Evolutionary conservation across 1,284 basidiomycete genomes (phyloP), one percentile per base, ranked within the genome.

Genomic region (Pholiota adiposa): DNA sequence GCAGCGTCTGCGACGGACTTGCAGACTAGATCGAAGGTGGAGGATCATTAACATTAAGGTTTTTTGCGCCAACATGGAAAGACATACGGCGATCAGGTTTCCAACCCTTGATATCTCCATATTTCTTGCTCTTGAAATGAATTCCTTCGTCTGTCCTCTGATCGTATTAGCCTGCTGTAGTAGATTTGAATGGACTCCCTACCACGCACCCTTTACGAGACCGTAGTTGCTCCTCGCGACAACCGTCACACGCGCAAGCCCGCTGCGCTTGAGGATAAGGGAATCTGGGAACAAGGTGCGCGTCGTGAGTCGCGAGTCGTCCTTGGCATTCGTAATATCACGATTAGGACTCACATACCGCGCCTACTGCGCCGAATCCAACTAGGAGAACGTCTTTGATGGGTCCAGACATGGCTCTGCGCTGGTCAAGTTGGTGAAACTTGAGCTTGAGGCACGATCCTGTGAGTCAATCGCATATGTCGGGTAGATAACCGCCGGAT

Each of bases 181-280:
- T n/a, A 9, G 31, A 40, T 16, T 19, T 18, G 31, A 19, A 7
- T n/a, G 27, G 19, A 36, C 11, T 29, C 18, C 19, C 6, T 4
- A 29, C 6, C 29, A 36, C 53, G 50, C 53, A 85, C 86, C 75
- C 11, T 79, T 78, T 21, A 89, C 82, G 2, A 81, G 75, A 23
- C 83, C 79, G 68, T 86, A 90, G 67, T 93, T 93, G 55, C 89
- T 86, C 53, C 92, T 75, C 0, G 91, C 91, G 4, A 93, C 87
- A 11, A 81, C 87, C 0, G 90, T 93, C 9, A 94, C 86, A n/a
- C 83, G 76, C 1, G 83, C 87, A 31, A 79, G 77, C 6, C 87
- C 87, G 57, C 85, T 84, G 57, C 77, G 77, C 67, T 88, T 81
- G 33, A 93, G 77, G 27, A 92, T 78, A 53, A 86, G 79, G 0